These are phyloP conservation scores for Trichoderma arundinaceum DNA, from an alignment of 2,329 filamentous ascomycete species.

Conservation along the genomic window DNA sequence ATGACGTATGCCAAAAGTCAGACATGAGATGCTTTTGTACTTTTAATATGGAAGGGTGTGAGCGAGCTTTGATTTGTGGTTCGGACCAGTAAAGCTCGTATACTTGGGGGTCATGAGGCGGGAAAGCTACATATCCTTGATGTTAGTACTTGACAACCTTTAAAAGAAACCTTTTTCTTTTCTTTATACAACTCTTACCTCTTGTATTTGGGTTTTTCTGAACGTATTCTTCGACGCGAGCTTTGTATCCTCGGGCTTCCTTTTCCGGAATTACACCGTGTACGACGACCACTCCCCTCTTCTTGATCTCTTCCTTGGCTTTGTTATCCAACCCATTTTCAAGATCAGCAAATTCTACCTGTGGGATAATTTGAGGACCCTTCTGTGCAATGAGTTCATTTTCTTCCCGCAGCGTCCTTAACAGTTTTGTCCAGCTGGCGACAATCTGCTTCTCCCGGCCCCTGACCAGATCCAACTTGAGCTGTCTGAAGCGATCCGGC, in stretches of 20 bases:
- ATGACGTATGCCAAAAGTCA: constrained; percentile 63
- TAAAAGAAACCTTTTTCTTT: not conserved
- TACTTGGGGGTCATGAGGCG: constrained; percentile 67
- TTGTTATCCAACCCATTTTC: constrained; percentile 45
- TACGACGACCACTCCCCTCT: constrained; percentile 68
- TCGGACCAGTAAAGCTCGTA: constrained; percentile 79
- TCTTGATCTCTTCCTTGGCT: constrained; percentile 58
- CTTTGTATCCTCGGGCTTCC: constrained; percentile 69
- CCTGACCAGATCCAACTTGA: constrained; percentile 59
- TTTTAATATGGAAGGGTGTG: constrained; percentile 66
- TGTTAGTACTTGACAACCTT: too few relatives aligned
- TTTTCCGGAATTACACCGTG: constrained; percentile 67
- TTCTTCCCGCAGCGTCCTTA: constrained; percentile 53
- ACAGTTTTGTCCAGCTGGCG: constrained; percentile 56
- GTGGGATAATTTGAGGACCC: constrained; percentile 58
- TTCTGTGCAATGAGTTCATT: constrained; percentile 53
- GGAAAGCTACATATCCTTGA: constrained; percentile 59
- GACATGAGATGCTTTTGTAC: constrained; percentile 67
- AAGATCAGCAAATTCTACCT: constrained; percentile 55
- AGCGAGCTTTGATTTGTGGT: constrained; percentile 70
- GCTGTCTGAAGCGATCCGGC: constrained; percentile 59
- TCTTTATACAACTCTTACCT: constrained; percentile 44
- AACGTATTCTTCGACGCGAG: constrained; percentile 68
- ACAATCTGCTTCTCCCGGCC: constrained; percentile 56
- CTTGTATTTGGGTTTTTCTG: constrained; percentile 64